These are phyloP conservation scores for Harringtonia lauricola DNA, from an alignment of 2,329 filamentous ascomycete species.

Conservation along the genomic window DNA sequence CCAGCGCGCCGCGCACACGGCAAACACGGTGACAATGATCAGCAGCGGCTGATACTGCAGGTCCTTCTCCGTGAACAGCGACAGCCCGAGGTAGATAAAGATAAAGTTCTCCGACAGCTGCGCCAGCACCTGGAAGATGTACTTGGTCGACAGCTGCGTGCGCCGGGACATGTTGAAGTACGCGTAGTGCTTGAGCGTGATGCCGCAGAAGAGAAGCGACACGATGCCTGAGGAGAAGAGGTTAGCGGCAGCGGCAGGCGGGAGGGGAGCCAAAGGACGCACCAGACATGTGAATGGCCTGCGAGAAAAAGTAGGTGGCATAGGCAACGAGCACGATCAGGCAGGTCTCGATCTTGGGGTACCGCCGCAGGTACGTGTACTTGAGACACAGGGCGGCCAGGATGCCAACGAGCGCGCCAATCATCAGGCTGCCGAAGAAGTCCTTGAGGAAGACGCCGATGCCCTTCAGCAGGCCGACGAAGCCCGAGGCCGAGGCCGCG, in stretches of 20 bases:
- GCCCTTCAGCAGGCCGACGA: constrained; percentile 80
- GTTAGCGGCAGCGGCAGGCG: constrained; percentile 1
- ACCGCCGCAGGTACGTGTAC: constrained; percentile 84
- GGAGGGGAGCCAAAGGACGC: constrained; percentile 22
- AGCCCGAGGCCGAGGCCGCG: constrained; percentile 57
- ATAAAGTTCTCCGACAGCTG: constrained; percentile 99
- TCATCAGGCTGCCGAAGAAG: constrained; percentile 88
- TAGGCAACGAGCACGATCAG: constrained; percentile 90
- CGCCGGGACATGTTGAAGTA: constrained; percentile 99
- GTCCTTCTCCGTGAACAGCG: constrained; percentile 82
- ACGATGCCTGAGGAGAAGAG: constrained; percentile 60
- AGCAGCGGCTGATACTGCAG: constrained; percentile 89
- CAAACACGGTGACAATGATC: constrained; percentile 83
- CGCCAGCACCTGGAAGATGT: constrained; percentile 87
- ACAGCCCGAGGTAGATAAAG: constrained; percentile 95
- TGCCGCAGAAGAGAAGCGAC: constrained; percentile 91
- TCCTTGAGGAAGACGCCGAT: constrained; percentile 90
- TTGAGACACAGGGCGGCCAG: constrained; percentile 81
- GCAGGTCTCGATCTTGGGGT: constrained; percentile 95
- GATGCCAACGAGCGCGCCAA: constrained; percentile 81
- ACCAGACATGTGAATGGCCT: constrained; percentile 94
- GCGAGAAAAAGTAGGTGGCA: constrained; percentile 95
- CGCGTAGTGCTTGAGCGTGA: constrained; percentile 96
- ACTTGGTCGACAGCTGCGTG: constrained; percentile 95
- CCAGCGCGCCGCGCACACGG: constrained; percentile 87